Evolutionary conservation across 805 yeast species (phyloP).

Genomic region (Nakazawaea ishiwadae): DNA sequence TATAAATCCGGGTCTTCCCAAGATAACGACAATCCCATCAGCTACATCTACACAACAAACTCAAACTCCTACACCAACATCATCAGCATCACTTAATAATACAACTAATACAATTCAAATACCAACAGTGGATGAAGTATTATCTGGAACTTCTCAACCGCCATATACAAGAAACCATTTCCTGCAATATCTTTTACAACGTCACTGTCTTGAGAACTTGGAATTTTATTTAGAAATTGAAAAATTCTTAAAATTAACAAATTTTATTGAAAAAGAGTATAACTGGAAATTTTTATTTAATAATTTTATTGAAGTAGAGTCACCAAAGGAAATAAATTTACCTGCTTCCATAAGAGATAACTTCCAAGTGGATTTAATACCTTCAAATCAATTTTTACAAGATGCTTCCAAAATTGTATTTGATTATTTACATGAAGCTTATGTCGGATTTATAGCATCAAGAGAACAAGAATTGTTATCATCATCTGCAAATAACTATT

Average conservation of each 20-base stretch:
- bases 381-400: constrained; percentile 16
- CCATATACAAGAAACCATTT: constrained; percentile 23
- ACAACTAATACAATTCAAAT: neutral
- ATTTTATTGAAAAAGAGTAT: constrained; percentile 4
- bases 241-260: constrained; percentile 14
- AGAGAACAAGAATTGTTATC: neutral
- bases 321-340: constrained; percentile 27
- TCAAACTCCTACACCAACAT: constrained; percentile 4
- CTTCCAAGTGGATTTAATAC: constrained; percentile 17
- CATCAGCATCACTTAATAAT: neutral
- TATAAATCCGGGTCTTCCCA: constrained; percentile 12
- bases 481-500: neutral
- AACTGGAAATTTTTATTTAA: constrained; percentile 23
- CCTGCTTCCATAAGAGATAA: constrained; percentile 22
- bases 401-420: constrained; percentile 19
- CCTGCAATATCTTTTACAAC: constrained; percentile 22
- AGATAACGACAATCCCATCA: constrained; percentile 9
- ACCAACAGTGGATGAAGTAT: constrained; percentile 25
- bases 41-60: too few relatives aligned
- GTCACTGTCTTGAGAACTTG: constrained; percentile 30
- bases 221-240: constrained; percentile 26
- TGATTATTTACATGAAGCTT: constrained; percentile 23
- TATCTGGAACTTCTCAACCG: constrained; percentile 19
- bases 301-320: constrained; percentile 22
- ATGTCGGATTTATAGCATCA: constrained; percentile 22